Base-by-base conservation (phyloP, 129 eudicot genomes). In the Saussurea involucrata region DNA sequence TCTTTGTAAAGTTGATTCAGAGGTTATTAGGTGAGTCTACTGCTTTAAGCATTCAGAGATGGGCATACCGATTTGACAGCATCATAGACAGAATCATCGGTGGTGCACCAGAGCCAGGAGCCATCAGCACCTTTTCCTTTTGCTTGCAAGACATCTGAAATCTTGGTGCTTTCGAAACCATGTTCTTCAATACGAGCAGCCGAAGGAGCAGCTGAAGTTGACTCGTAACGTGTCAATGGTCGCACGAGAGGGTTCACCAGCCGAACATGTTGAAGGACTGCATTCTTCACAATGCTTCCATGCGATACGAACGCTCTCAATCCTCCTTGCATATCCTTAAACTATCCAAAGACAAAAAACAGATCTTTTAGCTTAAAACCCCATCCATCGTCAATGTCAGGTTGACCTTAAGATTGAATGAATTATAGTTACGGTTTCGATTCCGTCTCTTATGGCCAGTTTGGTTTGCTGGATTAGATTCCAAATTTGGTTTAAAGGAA, bases 81-180 rank as follows among this genome's bases (percentile, higher is more conserved):
- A 84, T 95, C 97, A 82, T 95, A 95, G 17, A 95, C 99, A 49
- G 91, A 42, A 74, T 95, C 99, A 33, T 95, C 97, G 0, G 96
- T 95, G 49, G 96, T 92, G 84, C 99, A 95, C 99, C 99, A 95
- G 55, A 95, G 99, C 99, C 99, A 95, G 40, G 99, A 95, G 9
- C 99, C 99, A 82, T 95, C 99, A 5, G 97, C 97, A 49, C 87
- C 74, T 83, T 95, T 90, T 27, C 99, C 99, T 75, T 95, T 95
- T 66, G 76, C 88, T 49, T 83, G 85, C 82, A 92, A 76, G 42
- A 95, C 78, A 80, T 95, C 99, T 2, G 97, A 81, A 72, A 95
- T 95, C 0, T 85, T 95, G 83, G 99, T 92, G 87, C 97, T 95
- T 66, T 95, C 99, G 44, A 95, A 95, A 34, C 99, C 99, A 28